Base-by-base conservation (phyloP, 257 asterid genomes). In the Knoxia roxburghii region DNA sequence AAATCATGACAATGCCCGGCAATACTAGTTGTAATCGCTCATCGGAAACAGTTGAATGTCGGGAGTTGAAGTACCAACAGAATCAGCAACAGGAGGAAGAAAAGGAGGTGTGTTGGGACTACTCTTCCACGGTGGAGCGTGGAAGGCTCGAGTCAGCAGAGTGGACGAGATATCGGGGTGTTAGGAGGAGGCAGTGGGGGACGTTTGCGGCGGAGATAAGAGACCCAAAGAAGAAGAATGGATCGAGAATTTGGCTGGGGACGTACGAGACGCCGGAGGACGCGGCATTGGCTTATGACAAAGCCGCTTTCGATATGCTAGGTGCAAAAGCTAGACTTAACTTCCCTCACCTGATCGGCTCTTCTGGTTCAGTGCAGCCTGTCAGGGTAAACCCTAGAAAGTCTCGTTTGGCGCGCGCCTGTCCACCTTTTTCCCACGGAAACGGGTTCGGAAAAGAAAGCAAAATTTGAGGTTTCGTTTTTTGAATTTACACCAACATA, bases 131-230 rank as follows among this genome's bases (percentile, higher is more conserved):
- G 24, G 62, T 35, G 29, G 68, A 37, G 33, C 40, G 40, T 49
- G 56, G 6, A 7, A 0, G 20, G n/a, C 10, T n/a, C 0, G 49
- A 26, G 21, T 21, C 17, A 0, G 5, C 12, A 18, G 70, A 68
- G 2, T 73, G 65, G 77, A 73, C 18, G 20, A 63, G 73, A 26
- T 73, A 67, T 26, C 46, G 66, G 5, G 73, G 73, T 3, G 77
- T 73, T 3, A 51, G 69, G 26, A 29, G 77, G 60, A 32, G 77
- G 60, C 69, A 61, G 20, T 73, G 73, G 77, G 77, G 77, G 3
- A 61, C 14, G 50, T 73, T 60, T 29, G 32, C 73, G 39, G 77
- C 73, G 9, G 77, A 73, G 72, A 73, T 73, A 52, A 67, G 73
- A 21, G 63, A 60, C 6, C 73, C 73, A 10, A 40, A 30, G 24